phyloP scores from a whole-genome alignment of 1,139 yeast species.

The Lodderomyces orthopsilosis region DNA sequence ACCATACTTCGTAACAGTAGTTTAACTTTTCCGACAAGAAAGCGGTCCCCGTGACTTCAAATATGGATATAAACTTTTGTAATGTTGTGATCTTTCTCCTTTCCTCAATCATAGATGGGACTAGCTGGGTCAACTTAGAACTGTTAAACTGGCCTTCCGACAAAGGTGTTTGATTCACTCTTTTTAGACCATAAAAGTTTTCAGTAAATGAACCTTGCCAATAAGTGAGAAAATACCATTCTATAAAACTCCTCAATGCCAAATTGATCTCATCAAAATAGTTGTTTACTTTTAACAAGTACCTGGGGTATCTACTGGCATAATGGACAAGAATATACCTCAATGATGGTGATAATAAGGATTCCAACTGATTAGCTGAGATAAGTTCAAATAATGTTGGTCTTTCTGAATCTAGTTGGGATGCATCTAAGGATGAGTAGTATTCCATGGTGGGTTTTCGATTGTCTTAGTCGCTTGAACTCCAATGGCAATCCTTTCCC shows the following conservation, averaged over 20 bases:
- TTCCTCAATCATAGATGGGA: conserved; percentile 52
- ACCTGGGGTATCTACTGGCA: conserved; percentile 74
- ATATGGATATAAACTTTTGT: conserved; percentile 60
- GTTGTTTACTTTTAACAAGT: conserved; percentile 60
- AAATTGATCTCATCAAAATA: conserved; percentile 76
- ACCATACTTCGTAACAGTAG: conserved; percentile 59
- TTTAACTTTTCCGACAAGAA: conserved; percentile 71
- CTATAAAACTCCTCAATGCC: conserved; percentile 61
- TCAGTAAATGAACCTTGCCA: conserved; percentile 92
- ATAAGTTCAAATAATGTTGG: conserved; percentile 84
- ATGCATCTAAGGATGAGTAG: conserved; percentile 75
- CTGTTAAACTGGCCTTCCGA: conserved; percentile 28
- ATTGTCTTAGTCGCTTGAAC: too few species aligned
- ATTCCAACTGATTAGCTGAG: conserved; percentile 76
- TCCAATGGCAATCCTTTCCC: not conserved
- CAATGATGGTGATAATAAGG: conserved; percentile 76
- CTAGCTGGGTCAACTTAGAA: conserved; percentile 36
- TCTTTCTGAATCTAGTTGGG: conserved; percentile 67
- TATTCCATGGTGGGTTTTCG: conserved; percentile 65
- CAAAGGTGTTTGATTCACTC: conserved; percentile 49
- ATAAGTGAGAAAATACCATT: conserved; percentile 64
- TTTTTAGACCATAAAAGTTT: conserved; percentile 84
- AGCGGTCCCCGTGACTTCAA: conserved; percentile 64
- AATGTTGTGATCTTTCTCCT: conserved; percentile 50
- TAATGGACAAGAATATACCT: conserved; percentile 79